Evolutionary conservation across 2,329 filamentous ascomycete species (phyloP).

Genomic region (Trichothecium sympodiale): DNA sequence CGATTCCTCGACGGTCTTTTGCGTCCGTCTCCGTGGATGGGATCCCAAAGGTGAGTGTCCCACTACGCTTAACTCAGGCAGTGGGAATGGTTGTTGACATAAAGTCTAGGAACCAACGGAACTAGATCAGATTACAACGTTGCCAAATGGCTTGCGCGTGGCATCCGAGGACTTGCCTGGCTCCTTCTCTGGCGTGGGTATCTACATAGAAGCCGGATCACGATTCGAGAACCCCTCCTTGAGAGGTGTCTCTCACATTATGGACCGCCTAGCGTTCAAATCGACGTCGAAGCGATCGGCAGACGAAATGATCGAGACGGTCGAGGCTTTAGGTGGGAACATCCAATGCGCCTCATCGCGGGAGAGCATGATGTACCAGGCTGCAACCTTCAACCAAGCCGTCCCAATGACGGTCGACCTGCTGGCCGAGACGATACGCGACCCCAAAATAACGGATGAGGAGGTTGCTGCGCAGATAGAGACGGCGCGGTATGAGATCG

Average conservation of each 20-base stretch:
- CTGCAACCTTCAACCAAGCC: constrained; percentile 90
- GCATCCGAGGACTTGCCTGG: constrained; percentile 91
- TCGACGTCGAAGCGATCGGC: constrained; percentile 60
- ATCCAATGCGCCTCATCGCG: constrained; percentile 93
- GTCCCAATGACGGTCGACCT: constrained; percentile 74
- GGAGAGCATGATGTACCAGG: constrained; percentile 98
- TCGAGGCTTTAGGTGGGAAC: constrained; percentile 86
- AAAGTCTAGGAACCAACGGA: constrained; percentile 58
- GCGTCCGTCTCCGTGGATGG: constrained; percentile 23
- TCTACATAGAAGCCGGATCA: constrained; percentile 92
- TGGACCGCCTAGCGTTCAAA: constrained; percentile 93
- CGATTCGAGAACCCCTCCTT: constrained; percentile 81
- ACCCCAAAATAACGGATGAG: constrained; percentile 72
- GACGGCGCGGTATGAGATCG: constrained; percentile 91
- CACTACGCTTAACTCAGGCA: neutral
- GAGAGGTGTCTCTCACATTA: constrained; percentile 87
- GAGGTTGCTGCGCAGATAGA: constrained; percentile 81
- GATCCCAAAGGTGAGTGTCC: constrained; percentile 20
- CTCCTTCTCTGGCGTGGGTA: constrained; percentile 87
- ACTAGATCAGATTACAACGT: constrained; percentile 75
- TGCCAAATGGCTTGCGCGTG: constrained; percentile 87
- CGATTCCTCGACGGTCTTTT: constrained; percentile 15
- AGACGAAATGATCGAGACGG: constrained; percentile 77
- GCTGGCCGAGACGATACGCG: constrained; percentile 85
- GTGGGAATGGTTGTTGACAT: neutral